Evolutionary conservation across 257 asterid species (phyloP), one percentile per base, ranked within the genome.

Genomic region (Solanum verrucosum): DNA sequence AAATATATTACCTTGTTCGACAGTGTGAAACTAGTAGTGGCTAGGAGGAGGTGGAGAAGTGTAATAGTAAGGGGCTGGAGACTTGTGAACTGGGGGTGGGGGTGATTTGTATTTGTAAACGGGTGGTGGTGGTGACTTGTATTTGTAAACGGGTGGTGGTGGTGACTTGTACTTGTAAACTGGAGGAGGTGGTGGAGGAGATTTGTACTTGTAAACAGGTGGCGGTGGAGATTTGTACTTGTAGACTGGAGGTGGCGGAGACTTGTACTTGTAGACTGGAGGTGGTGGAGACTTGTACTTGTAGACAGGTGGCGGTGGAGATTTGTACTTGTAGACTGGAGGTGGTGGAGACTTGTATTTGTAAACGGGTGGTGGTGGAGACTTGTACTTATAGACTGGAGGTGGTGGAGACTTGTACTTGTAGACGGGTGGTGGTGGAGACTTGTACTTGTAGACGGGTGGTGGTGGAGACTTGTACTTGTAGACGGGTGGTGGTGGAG

Each of bases 1-100:
- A 42, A 42, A 79, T 79, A 10, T 40, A 42, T 60, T 78, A 31
- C 86, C 73, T 68, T n/a, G 27, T 56, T 63, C 7, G 42, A 56
- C 18, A 68, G n/a, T 68, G 37, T 44, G 21, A 20, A 44, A 38
- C 37, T 88, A 85, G 88, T 88, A 85, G 88, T 88, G 90, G 67
- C 84, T 35, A 40, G 90, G 90, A 88, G 90, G 90, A 87, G 88
- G 88, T 84, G 90, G 90, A 71, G 90, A 73, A 9, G 87, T 31
- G 75, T 84, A 68, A 84, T 70, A 52, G 49, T 88, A 21, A 25
- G 75, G 75, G 9, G 87, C 23, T 21, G 56, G 46, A 25, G 84
- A 67, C 1, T 77, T 27, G 52, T 87, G 68, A 13, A 40, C 4
- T 0, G 84, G 84, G 1, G 84, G 84, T 77, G 84, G 84, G 16